These are phyloP conservation scores for Fusarium secorum DNA, from an alignment of 2,329 filamentous ascomycete species.

Conservation along the genomic window DNA sequence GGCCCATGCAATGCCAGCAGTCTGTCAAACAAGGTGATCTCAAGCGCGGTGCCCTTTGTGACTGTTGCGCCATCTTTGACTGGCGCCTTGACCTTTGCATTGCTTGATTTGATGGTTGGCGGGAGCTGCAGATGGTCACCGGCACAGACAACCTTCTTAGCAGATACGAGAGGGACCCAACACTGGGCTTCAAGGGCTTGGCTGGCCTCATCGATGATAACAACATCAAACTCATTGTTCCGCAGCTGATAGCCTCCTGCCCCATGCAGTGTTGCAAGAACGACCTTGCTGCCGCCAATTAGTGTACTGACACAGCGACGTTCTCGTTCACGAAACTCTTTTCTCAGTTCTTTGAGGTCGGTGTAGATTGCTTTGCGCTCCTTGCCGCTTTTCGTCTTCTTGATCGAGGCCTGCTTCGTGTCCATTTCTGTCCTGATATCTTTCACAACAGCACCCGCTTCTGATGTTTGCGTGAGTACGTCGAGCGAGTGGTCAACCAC, in stretches of 20 bases:
- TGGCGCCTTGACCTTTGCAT: slow-evolving; percentile 56
- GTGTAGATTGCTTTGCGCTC: slow-evolving; percentile 84
- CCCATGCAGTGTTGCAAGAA: slow-evolving; percentile 91
- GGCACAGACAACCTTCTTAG: slow-evolving; percentile 86
- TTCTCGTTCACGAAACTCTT: slow-evolving; percentile 88
- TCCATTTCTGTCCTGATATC: slow-evolving; percentile 95
- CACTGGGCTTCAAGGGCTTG: slow-evolving; percentile 96
- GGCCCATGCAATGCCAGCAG: slow-evolving; percentile 82
- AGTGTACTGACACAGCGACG: slow-evolving; percentile 80
- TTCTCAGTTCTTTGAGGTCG: slow-evolving; percentile 84
- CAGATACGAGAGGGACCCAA: slow-evolving; percentile 87
- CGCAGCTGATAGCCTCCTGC: slow-evolving; percentile 85
- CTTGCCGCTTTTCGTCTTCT: slow-evolving; percentile 82
- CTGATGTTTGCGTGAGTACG: slow-evolving; percentile 87
- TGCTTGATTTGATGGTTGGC: slow-evolving; percentile 88
- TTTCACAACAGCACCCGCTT: slow-evolving; percentile 86
- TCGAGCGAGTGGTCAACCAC: slow-evolving; percentile 92
- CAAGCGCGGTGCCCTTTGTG: slow-evolving; percentile 69
- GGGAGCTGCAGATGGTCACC: slow-evolving; percentile 95
- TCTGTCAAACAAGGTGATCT: slow-evolving; percentile 92
- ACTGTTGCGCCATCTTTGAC: slow-evolving; percentile 48
- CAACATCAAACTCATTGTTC: slow-evolving; percentile 85
- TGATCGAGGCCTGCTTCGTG: slow-evolving; percentile 84
- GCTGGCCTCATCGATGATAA: slow-evolving; percentile 95
- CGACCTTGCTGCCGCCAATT: slow-evolving; percentile 80